Percentiles rank a stretch among this genome's conserved stretches.
phyloP scores from a whole-genome alignment of 352 stramenopile genomes.

The Phytophthora palmivora region DNA sequence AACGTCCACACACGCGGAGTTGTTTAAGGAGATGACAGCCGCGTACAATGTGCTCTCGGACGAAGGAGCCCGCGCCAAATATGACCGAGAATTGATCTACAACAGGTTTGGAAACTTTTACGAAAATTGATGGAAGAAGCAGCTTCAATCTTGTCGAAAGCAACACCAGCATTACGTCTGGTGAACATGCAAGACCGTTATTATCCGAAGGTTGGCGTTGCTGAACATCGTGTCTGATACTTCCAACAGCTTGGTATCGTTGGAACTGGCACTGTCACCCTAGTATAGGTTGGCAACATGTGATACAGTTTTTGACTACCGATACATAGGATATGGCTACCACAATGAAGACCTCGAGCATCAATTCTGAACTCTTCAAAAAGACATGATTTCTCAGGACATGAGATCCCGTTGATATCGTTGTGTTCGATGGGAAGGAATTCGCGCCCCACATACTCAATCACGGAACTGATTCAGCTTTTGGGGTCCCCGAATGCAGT shows the following conservation, averaged over 20 bases:
- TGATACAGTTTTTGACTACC: too few relatives aligned
- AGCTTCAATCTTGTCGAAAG: slow-evolving; percentile 2
- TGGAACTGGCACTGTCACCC: too few relatives aligned
- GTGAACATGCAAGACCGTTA: slow-evolving; percentile 17
- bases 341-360: not conserved
- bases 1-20: slow-evolving; percentile 55
- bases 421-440: slow-evolving; percentile 87
- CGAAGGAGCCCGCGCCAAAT: slow-evolving; percentile 53
- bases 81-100: slow-evolving; percentile 78
- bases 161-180: not conserved
- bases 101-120: slow-evolving; percentile 64
- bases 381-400: too few relatives aligned
- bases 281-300: too few relatives aligned
- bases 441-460: slow-evolving; percentile 80
- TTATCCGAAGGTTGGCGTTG: too few relatives aligned
- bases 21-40: slow-evolving; percentile 90
- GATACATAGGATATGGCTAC: too few relatives aligned
- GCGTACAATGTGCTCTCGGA: slow-evolving; percentile 89
- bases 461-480: slow-evolving; percentile 46
- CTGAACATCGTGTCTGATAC: too few relatives aligned
- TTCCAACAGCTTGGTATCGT: too few relatives aligned
- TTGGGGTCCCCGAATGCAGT: slow-evolving; percentile 32
- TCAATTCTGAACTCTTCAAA: slow-evolving; percentile 7
- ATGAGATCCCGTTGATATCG: slow-evolving; percentile 38
- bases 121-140: slow-evolving; percentile 30